Conservation (phyloP, 495 filamentous ascomycete genomes). For the Parachaetomium inaequale region DNA sequence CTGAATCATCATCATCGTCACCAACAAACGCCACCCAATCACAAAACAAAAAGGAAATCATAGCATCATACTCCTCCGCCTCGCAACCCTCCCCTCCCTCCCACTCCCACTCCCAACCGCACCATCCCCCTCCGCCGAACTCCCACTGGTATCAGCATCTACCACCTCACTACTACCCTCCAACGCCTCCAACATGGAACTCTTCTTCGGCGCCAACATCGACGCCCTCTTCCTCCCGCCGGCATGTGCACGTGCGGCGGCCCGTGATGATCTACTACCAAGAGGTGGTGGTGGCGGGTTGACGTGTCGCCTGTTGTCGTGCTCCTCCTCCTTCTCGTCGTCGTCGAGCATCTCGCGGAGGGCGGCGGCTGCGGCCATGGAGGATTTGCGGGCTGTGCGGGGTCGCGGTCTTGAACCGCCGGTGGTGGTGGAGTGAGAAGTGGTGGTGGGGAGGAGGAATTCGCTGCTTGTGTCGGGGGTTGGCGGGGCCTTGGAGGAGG, state of each 20-base stretch:
- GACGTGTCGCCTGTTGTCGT: slow-evolving; percentile 4
- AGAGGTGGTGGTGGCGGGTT: slow-evolving; percentile 1
- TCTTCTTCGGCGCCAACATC: slow-evolving; percentile 38
- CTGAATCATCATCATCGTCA: slow-evolving; percentile 1
- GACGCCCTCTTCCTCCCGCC: slow-evolving; percentile 44
- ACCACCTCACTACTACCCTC: neutral
- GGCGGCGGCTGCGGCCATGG: slow-evolving; percentile 22
- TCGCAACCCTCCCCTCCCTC: slow-evolving; percentile 23
- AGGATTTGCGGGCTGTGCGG: slow-evolving; percentile 20
- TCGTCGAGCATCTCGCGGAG: slow-evolving; percentile 17
- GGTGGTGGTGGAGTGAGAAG: neutral
- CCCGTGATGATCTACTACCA: too few species aligned
- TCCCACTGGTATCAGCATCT: slow-evolving; percentile 10
- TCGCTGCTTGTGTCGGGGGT: slow-evolving; percentile 1
- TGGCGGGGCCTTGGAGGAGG: neutral
- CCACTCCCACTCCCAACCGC: neutral
- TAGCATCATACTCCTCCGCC: slow-evolving; percentile 57
- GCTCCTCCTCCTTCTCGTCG: slow-evolving; percentile 13
- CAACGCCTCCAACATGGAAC: slow-evolving; percentile 17
- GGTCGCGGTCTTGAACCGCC: neutral
- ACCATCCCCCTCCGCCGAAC: slow-evolving; percentile 27
- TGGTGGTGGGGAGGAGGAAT: slow-evolving; percentile 10
- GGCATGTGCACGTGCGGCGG: slow-evolving; percentile 14
- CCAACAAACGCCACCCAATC: neutral
- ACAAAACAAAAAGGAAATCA: slow-evolving; percentile 34